Evolutionary conservation across 2,329 filamentous ascomycete genomes (phyloP).

Genomic region (Trichoderma atroviride): DNA sequence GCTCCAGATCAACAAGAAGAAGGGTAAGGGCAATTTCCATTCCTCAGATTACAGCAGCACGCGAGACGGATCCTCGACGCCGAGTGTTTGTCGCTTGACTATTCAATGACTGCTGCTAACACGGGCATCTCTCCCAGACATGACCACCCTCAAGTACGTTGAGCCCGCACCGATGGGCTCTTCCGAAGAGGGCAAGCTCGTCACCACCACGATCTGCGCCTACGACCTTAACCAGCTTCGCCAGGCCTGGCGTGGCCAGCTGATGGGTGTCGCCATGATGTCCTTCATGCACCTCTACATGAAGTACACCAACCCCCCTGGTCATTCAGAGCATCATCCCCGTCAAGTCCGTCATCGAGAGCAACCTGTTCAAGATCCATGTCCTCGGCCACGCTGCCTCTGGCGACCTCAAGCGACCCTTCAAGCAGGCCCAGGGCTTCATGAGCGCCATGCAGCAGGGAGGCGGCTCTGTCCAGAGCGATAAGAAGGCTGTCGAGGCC

Average conservation of each 20-base stretch:
- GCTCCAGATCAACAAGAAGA: conserved; percentile 89
- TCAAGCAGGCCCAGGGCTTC: conserved; percentile 83
- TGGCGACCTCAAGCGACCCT: conserved; percentile 92
- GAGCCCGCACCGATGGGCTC: conserved; percentile 93
- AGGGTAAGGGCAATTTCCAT: conserved; percentile 64
- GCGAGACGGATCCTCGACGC: neutral
- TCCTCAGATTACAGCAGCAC: neutral
- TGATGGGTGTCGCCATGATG: conserved; percentile 99
- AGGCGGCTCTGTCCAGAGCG: conserved; percentile 76
- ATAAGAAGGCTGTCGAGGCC: conserved; percentile 84
- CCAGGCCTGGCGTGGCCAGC: conserved; percentile 81
- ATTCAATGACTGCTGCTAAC: neutral
- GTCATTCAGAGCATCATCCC: conserved; percentile 99
- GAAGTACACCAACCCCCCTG: conserved; percentile 99
- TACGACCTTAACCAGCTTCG: conserved; percentile 90
- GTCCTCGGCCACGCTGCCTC: conserved; percentile 81
- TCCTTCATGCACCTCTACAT: conserved; percentile 98
- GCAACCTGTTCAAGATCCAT: conserved; percentile 96
- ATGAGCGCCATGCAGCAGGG: conserved; percentile 76
- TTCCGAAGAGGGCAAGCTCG: conserved; percentile 90
- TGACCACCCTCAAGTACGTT: conserved; percentile 98
- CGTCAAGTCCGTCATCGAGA: conserved; percentile 91
- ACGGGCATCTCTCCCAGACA: conserved; percentile 60
- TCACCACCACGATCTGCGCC: conserved; percentile 93
- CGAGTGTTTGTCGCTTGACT: conserved; percentile 20